Conservation (phyloP, 2,329 filamentous ascomycete genomes). For the Dactylellina sp. region DNA sequence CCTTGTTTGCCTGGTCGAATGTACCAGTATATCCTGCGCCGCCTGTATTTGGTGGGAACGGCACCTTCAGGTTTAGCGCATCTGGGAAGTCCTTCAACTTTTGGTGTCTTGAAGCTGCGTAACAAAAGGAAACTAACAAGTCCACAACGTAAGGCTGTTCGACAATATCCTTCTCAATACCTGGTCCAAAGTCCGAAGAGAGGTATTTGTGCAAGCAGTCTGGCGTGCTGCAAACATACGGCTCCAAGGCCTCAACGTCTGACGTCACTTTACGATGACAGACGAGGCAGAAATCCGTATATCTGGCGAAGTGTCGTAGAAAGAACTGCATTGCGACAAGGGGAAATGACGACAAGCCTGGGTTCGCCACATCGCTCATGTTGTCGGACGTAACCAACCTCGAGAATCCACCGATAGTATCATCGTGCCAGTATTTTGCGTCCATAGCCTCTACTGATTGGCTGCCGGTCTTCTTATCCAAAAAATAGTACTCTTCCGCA, state of each 20-base stretch:
- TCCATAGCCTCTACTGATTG: slow-evolving; percentile 46
- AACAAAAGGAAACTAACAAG: slow-evolving; percentile 84
- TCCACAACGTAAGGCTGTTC: slow-evolving; percentile 85
- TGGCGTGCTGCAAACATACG: slow-evolving; percentile 79
- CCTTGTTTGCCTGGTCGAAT: slow-evolving; percentile 36
- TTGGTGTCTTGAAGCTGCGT: slow-evolving; percentile 67
- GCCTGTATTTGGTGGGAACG: slow-evolving; percentile 19
- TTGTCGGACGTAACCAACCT: slow-evolving; percentile 58
- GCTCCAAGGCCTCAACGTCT: slow-evolving; percentile 77
- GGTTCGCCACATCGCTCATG: slow-evolving; percentile 67
- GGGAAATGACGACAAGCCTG: slow-evolving; percentile 67
- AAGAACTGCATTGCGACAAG: slow-evolving; percentile 71
- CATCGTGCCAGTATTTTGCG: slow-evolving; percentile 57
- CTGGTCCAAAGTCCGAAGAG: slow-evolving; percentile 85
- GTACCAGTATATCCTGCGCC: slow-evolving; percentile 36
- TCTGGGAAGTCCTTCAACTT: slow-evolving; percentile 70
- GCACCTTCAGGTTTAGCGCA: slow-evolving; percentile 68
- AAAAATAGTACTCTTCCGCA: slow-evolving; percentile 70
- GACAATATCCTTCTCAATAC: slow-evolving; percentile 84
- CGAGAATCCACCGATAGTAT: slow-evolving; percentile 52
- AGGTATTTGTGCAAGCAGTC: slow-evolving; percentile 91
- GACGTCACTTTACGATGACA: slow-evolving; percentile 77
- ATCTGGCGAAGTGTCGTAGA: slow-evolving; percentile 80
- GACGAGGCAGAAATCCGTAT: slow-evolving; percentile 86
- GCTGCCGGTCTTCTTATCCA: slow-evolving; percentile 20